Percentiles rank a stretch among this genome's conserved stretches.
phyloP scores from a whole-genome alignment of 2,329 filamentous ascomycete species.

The Aspergillus neotritici region DNA sequence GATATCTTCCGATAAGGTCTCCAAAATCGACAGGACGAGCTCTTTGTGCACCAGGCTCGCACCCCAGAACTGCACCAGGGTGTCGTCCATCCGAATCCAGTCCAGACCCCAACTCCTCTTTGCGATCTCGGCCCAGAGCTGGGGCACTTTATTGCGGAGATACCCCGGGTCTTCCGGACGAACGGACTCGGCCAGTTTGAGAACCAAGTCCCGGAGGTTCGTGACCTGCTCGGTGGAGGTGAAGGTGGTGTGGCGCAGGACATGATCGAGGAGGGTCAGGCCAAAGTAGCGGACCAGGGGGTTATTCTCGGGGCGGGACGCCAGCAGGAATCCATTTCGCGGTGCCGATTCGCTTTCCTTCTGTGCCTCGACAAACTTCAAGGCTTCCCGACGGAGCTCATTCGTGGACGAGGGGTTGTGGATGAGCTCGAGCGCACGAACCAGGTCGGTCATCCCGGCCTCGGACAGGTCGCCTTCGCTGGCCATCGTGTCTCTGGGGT shows the following conservation, averaged over 20 bases:
- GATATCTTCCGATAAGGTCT: constrained; percentile 88
- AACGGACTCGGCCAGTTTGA: constrained; percentile 69
- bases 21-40: constrained; percentile 79
- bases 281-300: constrained; percentile 89
- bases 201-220: constrained; percentile 67
- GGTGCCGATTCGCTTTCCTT: constrained; percentile 76
- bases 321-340: constrained; percentile 76
- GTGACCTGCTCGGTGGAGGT: constrained; percentile 61
- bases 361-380: constrained; percentile 76
- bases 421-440: constrained; percentile 79
- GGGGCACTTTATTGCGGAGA: constrained; percentile 85
- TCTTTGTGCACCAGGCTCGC: constrained; percentile 64
- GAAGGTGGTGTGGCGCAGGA: constrained; percentile 78
- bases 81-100: constrained; percentile 90
- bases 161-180: constrained; percentile 70
- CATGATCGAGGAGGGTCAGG: constrained; percentile 82
- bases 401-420: constrained; percentile 79
- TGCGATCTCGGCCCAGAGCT: constrained; percentile 90
- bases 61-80: constrained; percentile 74
- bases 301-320: constrained; percentile 66
- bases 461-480: constrained; percentile 33
- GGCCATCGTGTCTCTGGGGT: constrained; percentile 20
- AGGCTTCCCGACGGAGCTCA: constrained; percentile 72
- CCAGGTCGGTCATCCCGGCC: constrained; percentile 51
- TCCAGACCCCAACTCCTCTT: constrained; percentile 89